Evolutionary conservation across 2,329 filamentous ascomycete species (phyloP).

Genomic region (Venturia asperata): DNA sequence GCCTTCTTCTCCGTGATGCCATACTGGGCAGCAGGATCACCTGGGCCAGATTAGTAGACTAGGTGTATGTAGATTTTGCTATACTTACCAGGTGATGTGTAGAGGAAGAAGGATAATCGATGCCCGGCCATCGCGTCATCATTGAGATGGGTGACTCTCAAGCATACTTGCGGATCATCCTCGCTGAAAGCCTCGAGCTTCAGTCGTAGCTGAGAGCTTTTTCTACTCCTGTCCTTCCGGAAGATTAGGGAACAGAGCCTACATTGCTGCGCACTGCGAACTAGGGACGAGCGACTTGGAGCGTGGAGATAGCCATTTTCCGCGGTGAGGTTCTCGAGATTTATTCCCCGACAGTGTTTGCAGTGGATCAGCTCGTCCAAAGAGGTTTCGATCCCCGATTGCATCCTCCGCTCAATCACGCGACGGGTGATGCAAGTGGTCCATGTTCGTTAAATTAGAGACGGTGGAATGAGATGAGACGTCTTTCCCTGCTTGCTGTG

Average conservation of each 20-base stretch:
- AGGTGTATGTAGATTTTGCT: not conserved
- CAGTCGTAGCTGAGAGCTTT: constrained; percentile 13
- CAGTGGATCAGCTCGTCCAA: constrained; percentile 14
- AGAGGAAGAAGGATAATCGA: constrained; percentile 16
- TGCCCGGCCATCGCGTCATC: not conserved
- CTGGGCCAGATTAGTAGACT: not conserved
- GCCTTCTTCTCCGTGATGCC: constrained; percentile 16
- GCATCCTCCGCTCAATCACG: not conserved
- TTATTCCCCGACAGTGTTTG: constrained; percentile 18
- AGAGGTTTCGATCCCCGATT: not conserved
- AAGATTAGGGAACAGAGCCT: constrained; percentile 19
- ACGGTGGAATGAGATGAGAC: not conserved
- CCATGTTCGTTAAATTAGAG: not conserved
- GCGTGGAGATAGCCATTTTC: constrained; percentile 18
- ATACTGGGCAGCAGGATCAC: constrained; percentile 16
- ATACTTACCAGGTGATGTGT: constrained; percentile 12
- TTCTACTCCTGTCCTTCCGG: constrained; percentile 18
- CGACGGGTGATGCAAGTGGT: not conserved
- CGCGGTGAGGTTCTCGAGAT: constrained; percentile 7
- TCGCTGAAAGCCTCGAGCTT: constrained; percentile 12
- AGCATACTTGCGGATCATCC: constrained; percentile 15
- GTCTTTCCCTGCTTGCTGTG: too few relatives aligned
- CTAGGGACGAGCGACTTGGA: constrained; percentile 13
- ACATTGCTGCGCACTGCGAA: constrained; percentile 19
- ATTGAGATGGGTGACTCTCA: constrained; percentile 13